Evolutionary conservation across 331 rosid genomes (phyloP).

Genomic region (Stylosanthes scabra): DNA sequence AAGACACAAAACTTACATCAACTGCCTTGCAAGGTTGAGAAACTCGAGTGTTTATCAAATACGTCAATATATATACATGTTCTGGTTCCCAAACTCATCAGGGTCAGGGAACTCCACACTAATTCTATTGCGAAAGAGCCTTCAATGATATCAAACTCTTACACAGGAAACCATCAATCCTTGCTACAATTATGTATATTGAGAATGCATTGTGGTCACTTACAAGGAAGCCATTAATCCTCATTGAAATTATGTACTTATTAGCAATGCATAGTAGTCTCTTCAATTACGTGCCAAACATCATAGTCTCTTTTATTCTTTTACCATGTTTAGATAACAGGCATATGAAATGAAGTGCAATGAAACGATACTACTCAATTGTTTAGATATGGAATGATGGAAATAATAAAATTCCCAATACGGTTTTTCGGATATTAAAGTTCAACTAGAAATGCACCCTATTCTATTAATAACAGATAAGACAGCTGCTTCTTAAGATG

Average conservation of each 20-base stretch:
- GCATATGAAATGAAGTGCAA: too few species aligned
- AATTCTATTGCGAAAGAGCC: background rate
- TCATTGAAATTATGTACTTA: background rate
- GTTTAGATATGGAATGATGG: too few species aligned
- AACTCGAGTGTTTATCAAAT: background rate
- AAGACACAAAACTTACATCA: constrained; percentile 21
- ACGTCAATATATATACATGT: background rate
- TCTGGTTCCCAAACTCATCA: background rate
- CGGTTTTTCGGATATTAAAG: background rate
- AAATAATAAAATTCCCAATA: background rate
- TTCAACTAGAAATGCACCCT: constrained; percentile 10
- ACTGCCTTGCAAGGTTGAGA: constrained; percentile 2
- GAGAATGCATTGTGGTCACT: too few species aligned
- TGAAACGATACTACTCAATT: too few species aligned
- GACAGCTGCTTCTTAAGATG: constrained; percentile 1
- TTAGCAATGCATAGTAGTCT: background rate
- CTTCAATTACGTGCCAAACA: background rate
- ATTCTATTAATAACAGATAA: constrained; percentile 6
- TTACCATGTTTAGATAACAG: too few species aligned
- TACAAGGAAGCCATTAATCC: background rate
- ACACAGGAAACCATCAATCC: background rate
- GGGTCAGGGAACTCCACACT: background rate
- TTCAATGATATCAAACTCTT: constrained; percentile 6
- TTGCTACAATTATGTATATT: background rate
- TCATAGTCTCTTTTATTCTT: background rate